Evolutionary conservation across 176 grass and related monocot genomes (phyloP).

Genomic region (Oryza meyeriana): DNA sequence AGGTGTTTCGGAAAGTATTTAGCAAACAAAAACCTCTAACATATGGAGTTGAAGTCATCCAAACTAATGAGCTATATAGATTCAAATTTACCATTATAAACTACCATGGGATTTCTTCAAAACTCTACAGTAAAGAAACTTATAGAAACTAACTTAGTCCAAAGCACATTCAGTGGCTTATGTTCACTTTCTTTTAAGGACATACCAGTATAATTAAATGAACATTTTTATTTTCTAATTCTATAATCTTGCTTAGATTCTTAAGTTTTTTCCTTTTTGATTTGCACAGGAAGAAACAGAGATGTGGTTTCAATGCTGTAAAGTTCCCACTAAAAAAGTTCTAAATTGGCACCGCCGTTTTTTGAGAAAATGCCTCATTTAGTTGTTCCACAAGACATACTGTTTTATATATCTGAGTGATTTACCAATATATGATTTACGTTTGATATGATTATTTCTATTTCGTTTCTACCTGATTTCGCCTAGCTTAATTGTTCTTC

Average conservation of each 20-base stretch:
- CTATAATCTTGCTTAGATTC: background rate
- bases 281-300: background rate
- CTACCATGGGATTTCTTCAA: too few relatives aligned
- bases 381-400: background rate
- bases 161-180: background rate
- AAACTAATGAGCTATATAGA: too few relatives aligned
- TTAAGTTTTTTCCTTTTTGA: background rate
- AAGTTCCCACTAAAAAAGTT: background rate
- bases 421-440: background rate
- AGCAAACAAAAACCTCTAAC: too few relatives aligned
- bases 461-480: background rate
- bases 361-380: background rate
- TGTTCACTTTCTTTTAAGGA: background rate
- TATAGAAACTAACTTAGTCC: background rate
- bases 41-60: too few relatives aligned
- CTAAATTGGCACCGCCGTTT: background rate
- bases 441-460: background rate
- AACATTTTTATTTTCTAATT: background rate
- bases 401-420: background rate
- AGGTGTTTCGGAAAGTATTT: too few relatives aligned
- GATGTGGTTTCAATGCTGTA: background rate
- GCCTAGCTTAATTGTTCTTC: constrained; percentile 5
- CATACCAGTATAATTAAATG: background rate
- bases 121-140: background rate
- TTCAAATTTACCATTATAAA: too few relatives aligned